These are phyloP conservation scores for Gomphus bonarii DNA, from an alignment of 1,284 basidiomycete species.

Conservation along the genomic window DNA sequence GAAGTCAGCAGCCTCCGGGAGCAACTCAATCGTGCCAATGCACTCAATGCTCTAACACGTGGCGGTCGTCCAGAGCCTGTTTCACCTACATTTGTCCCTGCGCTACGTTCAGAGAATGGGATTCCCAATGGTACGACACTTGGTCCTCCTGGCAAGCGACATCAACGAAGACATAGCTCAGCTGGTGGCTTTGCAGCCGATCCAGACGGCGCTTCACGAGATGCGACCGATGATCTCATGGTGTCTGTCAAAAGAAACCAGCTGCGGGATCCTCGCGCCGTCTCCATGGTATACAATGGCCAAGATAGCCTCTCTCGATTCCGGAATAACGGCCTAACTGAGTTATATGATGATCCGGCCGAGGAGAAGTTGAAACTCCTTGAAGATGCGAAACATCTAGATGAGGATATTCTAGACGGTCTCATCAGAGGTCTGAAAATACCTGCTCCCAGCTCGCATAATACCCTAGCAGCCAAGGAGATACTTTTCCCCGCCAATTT, in stretches of 20 bases:
- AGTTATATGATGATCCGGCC: conserved; percentile 79
- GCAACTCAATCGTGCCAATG: conserved; percentile 90
- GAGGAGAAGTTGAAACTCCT: conserved; percentile 94
- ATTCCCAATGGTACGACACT: conserved; percentile 24
- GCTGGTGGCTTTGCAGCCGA: conserved; percentile 66
- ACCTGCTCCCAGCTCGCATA: conserved; percentile 82
- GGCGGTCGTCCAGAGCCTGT: conserved; percentile 57
- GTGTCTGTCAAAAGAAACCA: conserved; percentile 66
- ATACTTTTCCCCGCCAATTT: conserved; percentile 99
- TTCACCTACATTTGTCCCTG: conserved; percentile 75
- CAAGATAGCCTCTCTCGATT: conserved; percentile 63
- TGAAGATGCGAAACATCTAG: conserved; percentile 84
- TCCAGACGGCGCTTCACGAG: conserved; percentile 45
- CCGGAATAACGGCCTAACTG: conserved; percentile 63
- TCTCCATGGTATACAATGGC: conserved; percentile 84
- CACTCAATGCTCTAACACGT: conserved; percentile 74
- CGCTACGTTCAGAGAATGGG: conserved; percentile 41
- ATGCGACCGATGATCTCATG: conserved; percentile 74
- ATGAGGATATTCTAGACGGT: conserved; percentile 91
- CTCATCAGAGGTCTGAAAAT: conserved; percentile 91
- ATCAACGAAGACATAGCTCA: conserved; percentile 79
- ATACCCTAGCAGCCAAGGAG: conserved; percentile 91
- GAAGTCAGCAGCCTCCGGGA: conserved; percentile 90
- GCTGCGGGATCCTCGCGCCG: conserved; percentile 74
- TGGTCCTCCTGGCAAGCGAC: conserved; percentile 29